Conservation (phyloP, 2,329 filamentous ascomycete genomes). For the Penicillium brevicompactum region DNA sequence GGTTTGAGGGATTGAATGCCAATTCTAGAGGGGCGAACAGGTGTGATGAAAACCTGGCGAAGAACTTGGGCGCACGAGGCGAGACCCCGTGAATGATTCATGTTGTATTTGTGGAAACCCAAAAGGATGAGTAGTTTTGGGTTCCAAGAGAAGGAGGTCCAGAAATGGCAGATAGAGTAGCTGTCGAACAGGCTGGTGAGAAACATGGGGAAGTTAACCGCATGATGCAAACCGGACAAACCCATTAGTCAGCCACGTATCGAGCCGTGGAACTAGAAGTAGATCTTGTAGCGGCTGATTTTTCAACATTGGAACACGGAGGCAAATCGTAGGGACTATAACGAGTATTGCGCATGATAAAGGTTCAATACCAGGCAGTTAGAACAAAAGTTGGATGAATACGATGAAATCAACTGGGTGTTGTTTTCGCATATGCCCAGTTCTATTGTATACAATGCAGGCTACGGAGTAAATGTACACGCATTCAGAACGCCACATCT, state of each 20-base stretch:
- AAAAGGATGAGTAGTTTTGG: not conserved
- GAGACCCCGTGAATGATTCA: constrained; percentile 38
- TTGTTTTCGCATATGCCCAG: too few species aligned
- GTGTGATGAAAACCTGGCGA: constrained; percentile 32
- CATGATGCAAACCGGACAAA: constrained; percentile 5
- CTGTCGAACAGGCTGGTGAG: not conserved
- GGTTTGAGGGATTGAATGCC: constrained; percentile 13
- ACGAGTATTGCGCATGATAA: too few species aligned
- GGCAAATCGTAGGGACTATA: too few species aligned
- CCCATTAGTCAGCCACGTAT: not conserved
- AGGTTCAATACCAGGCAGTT: too few species aligned
- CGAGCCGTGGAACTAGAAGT: not conserved
- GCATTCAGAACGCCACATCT: constrained; percentile 24
- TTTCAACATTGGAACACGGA: not conserved
- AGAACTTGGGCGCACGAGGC: constrained; percentile 35
- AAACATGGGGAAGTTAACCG: constrained; percentile 7
- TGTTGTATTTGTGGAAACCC: constrained; percentile 8
- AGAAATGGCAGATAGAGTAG: not conserved
- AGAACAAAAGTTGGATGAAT: not conserved
- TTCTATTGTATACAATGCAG: too few species aligned
- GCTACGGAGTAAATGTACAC: constrained; percentile 4
- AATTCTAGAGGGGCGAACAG: constrained; percentile 18
- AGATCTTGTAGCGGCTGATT: not conserved
- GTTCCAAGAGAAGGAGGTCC: not conserved
- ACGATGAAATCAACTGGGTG: too few species aligned